Evolutionary conservation across 75 land plant species (phyloP).

Genomic region (Pseudotsuga menziesii): DNA sequence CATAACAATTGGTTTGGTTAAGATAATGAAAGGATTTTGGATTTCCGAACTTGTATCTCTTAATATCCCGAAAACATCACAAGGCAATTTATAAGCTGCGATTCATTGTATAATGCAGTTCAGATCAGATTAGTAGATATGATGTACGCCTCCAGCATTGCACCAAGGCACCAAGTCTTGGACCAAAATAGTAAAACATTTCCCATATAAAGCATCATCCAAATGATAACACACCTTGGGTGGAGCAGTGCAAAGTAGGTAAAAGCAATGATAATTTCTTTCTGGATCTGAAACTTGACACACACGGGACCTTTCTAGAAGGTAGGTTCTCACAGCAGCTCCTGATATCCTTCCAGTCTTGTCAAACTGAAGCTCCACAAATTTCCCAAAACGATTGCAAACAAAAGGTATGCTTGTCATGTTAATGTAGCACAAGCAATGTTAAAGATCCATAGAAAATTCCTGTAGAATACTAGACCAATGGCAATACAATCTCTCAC

Average conservation of each 20-base stretch:
- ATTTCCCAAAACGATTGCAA: constrained; percentile 69
- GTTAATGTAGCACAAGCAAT: not conserved
- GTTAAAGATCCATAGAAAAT: not conserved
- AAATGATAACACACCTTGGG: not conserved
- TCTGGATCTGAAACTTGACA: constrained; percentile 92
- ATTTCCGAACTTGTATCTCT: constrained; percentile 70
- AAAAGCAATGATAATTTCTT: constrained; percentile 17
- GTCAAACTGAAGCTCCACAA: constrained; percentile 45
- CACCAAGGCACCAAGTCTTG: not conserved
- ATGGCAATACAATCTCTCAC: not conserved
- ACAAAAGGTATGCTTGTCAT: not conserved
- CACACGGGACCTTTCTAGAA: constrained; percentile 95
- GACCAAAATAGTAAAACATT: not conserved
- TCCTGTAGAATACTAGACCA: not conserved
- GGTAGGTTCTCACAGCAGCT: constrained; percentile 93
- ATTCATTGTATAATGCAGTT: constrained; percentile 1
- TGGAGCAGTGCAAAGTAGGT: not conserved
- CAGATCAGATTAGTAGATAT: not conserved
- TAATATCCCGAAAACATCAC: constrained; percentile 49
- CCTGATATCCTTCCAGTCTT: constrained; percentile 57
- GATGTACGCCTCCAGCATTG: too few relatives aligned
- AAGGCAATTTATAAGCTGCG: not conserved
- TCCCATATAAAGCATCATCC: not conserved
- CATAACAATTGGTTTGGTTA: constrained; percentile 75
- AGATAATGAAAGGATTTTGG: constrained; percentile 74